Base-by-base conservation (phyloP, 805 yeast genomes). In the Myxozyma neglecta region DNA sequence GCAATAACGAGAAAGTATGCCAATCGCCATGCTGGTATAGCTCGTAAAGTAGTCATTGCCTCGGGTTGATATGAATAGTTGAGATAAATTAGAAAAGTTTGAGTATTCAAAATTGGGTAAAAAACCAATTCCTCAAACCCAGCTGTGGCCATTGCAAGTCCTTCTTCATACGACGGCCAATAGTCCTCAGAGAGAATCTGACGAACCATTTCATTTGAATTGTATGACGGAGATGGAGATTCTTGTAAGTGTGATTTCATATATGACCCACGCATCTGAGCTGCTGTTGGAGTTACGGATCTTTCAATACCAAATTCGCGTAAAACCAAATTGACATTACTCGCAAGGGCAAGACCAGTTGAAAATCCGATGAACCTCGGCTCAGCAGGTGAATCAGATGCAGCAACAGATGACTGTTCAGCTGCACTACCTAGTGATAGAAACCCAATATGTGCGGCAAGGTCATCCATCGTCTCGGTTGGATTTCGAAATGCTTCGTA, bases 401-500 rank as follows among this genome's bases (percentile, higher is more conserved):
- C 51, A 16, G 34, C 49, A 11, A 36, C 39, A 11, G 63, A 59
- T 39, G 58, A 51, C 40, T 59, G 66, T 42, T 63, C 66, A 11
- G 59, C 66, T 11, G 66, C 60, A 29, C 53, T 40, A 6, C 66
- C 66, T n/a, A 63, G 56, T 16, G 66, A 53, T 36, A 63, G 46
- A 35, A 63, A 63, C 10, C 66, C 66, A 4, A 60, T 49, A 40
- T 63, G 63, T 2, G 44, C 53, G 1, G 66, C 53, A 9, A 63
- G 57, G 18, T 63, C 66, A 53, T 63, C 66, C 52, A 63, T 43
- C 5, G 57, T 56, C 20, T 63, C 64, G 9, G 53, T 56, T 6
- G 66, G 66, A 39, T 63, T 63, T 29, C 59, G 44, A 48, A 63
- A 63, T 1, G 66, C 66, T 35, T 63, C 66, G 39, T 59, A 57